Conservation (phyloP, 306 rosid genomes). For the Fragaria nilgerrensis region DNA sequence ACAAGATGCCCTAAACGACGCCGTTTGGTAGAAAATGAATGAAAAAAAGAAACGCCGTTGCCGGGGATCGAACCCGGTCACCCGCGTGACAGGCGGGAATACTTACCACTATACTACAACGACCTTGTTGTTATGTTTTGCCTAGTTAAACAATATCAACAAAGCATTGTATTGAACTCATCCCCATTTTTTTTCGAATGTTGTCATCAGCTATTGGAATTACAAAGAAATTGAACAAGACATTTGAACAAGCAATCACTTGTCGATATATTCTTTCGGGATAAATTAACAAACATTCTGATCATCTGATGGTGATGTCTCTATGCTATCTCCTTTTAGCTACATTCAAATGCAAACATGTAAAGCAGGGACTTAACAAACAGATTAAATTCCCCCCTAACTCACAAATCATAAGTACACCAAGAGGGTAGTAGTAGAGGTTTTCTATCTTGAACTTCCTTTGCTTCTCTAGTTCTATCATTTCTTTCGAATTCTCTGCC, state of each 20-base stretch:
- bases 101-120: constrained; percentile 47
- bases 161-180: no score
- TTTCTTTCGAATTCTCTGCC: neutral
- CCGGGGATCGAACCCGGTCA: constrained; percentile 49
- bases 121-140: neutral
- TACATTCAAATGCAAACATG: constrained; percentile 18
- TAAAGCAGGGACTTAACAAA: constrained; percentile 20
- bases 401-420: neutral
- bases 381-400: constrained; percentile 22
- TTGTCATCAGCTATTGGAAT: neutral
- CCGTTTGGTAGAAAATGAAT: neutral
- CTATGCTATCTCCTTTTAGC: constrained; percentile 12
- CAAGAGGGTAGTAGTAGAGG: constrained; percentile 5
- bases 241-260: constrained; percentile 18
- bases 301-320: constrained; percentile 1
- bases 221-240: neutral
- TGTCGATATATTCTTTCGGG: constrained; percentile 2
- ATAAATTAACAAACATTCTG: constrained; percentile 17
- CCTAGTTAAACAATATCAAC: no score
- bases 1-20: neutral
- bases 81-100: constrained; percentile 46
- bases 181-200: no score
- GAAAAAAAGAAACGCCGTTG: neutral
- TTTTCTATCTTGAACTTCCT: constrained; percentile 11
- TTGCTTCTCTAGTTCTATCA: constrained; percentile 7